These are phyloP conservation scores for Candida loeiensis DNA, from an alignment of 805 yeast genomes.

Conservation along the genomic window DNA sequence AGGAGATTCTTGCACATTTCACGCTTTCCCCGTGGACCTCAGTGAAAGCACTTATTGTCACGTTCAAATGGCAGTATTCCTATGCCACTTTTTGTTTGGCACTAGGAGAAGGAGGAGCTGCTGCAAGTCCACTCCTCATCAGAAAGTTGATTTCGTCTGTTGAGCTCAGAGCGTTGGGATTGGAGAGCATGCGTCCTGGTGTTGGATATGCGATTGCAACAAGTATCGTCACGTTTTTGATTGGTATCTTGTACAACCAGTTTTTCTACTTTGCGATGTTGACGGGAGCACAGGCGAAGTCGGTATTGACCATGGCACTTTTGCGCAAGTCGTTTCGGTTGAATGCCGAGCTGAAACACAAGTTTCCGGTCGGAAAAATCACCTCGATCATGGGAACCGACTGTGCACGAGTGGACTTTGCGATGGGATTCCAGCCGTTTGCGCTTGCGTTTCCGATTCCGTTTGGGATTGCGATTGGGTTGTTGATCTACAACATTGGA, in stretches of 20 bases:
- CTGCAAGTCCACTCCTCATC: slow-evolving; percentile 35
- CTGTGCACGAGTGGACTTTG: slow-evolving; percentile 25
- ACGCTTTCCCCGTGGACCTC: no score
- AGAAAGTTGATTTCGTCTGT: slow-evolving; percentile 36
- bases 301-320: slow-evolving; percentile 22
- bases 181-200: slow-evolving; percentile 31
- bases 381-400: slow-evolving; percentile 29
- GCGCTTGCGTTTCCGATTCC: slow-evolving; percentile 23
- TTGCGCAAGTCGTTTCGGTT: slow-evolving; percentile 22
- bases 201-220: slow-evolving; percentile 42
- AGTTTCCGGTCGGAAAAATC: slow-evolving; percentile 21
- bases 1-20: slow-evolving; percentile 22
- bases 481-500: slow-evolving; percentile 23
- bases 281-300: slow-evolving; percentile 26
- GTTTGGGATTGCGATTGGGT: slow-evolving; percentile 21
- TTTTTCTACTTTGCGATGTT: slow-evolving; percentile 21
- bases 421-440: slow-evolving; percentile 26
- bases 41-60: slow-evolving; percentile 19
- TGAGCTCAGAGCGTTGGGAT: slow-evolving; percentile 28
- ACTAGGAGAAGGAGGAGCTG: slow-evolving; percentile 25
- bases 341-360: slow-evolving; percentile 19
- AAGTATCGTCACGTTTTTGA: slow-evolving; percentile 22
- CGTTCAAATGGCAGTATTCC: slow-evolving; percentile 28
- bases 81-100: slow-evolving; percentile 18
- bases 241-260: slow-evolving; percentile 23